Evolutionary conservation across 139 green algal species (phyloP).

Genomic region (Yamagishiella unicocca): DNA sequence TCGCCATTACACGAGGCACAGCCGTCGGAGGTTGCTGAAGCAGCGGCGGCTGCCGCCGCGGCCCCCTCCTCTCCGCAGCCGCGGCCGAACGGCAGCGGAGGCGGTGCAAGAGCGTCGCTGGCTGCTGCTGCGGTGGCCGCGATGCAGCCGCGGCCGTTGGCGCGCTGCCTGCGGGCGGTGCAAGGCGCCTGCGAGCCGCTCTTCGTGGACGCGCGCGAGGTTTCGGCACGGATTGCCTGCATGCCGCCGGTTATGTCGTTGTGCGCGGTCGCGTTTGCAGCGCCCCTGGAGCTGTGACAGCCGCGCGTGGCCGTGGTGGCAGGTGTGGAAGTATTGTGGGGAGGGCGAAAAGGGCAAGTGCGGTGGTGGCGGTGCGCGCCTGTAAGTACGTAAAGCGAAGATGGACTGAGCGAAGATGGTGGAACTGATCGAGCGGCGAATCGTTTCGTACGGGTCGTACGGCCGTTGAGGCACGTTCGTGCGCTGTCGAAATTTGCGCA

Average conservation of each 20-base stretch:
- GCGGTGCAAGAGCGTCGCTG: neutral
- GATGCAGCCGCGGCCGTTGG: conserved; percentile 37
- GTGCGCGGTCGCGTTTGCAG: conserved; percentile 40
- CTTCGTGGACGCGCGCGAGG: conserved; percentile 32
- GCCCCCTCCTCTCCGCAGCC: neutral
- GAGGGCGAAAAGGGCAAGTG: neutral
- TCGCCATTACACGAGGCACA: too few relatives aligned
- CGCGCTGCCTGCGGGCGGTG: conserved; percentile 25
- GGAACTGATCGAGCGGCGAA: neutral
- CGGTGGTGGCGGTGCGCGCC: neutral
- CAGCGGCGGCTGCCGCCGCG: neutral
- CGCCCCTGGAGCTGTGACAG: conserved; percentile 33
- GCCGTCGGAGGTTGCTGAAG: too few relatives aligned
- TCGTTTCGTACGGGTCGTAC: conserved; percentile 3
- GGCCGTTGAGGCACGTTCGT: too few relatives aligned
- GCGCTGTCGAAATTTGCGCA: too few relatives aligned
- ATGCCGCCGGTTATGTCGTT: conserved; percentile 42
- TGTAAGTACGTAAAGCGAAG: neutral
- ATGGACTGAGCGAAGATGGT: conserved; percentile 4
- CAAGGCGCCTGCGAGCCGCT: conserved; percentile 47
- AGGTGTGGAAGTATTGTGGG: neutral
- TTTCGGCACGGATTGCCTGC: conserved; percentile 33
- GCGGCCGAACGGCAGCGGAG: neutral
- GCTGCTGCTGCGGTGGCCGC: conserved; percentile 21
- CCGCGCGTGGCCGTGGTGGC: neutral